Conservation (phyloP, 2,329 filamentous ascomycete genomes). For the Trichoderma asperellum region DNA sequence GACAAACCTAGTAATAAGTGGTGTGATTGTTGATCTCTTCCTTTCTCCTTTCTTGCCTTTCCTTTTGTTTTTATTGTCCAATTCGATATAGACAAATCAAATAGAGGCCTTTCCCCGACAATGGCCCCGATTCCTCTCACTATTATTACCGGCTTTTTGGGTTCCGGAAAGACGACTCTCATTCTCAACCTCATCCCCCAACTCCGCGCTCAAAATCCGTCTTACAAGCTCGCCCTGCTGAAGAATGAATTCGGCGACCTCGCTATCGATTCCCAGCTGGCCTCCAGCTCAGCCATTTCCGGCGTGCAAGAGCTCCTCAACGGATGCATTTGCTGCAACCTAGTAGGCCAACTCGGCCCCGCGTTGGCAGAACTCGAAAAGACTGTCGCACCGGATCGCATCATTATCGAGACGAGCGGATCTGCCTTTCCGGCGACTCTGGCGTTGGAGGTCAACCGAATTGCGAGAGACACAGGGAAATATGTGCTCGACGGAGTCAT, state of each 20-base stretch:
- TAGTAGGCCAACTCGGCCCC: slow-evolving; percentile 85
- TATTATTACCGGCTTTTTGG: slow-evolving; percentile 94
- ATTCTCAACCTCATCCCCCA: slow-evolving; percentile 94
- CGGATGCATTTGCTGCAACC: slow-evolving; percentile 98
- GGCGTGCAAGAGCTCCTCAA: slow-evolving; percentile 93
- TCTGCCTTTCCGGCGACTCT: slow-evolving; percentile 87
- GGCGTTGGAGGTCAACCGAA: slow-evolving; percentile 84
- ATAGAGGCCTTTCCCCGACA: neutral
- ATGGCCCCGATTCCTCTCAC: slow-evolving; percentile 84
- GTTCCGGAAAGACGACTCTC: slow-evolving; percentile 93
- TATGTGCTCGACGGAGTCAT: slow-evolving; percentile 87
- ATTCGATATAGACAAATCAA: neutral
- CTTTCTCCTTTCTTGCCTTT: neutral
- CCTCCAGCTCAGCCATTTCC: slow-evolving; percentile 77
- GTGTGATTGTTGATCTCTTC: neutral
- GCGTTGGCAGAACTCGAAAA: slow-evolving; percentile 75
- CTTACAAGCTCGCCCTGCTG: slow-evolving; percentile 87
- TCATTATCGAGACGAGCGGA: slow-evolving; percentile 92
- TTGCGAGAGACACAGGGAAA: slow-evolving; percentile 67
- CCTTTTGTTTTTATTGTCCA: neutral
- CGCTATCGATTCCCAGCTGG: slow-evolving; percentile 90
- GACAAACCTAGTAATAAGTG: neutral
- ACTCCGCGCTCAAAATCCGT: slow-evolving; percentile 69
- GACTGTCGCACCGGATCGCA: slow-evolving; percentile 69
- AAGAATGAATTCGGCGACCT: slow-evolving; percentile 99